A percentile compares a stretch with the other conserved stretches of the same genome.
Evolutionary conservation across 768 basidiomycete species (phyloP).

Genomic region (Clitopilus passeckerianus): DNA sequence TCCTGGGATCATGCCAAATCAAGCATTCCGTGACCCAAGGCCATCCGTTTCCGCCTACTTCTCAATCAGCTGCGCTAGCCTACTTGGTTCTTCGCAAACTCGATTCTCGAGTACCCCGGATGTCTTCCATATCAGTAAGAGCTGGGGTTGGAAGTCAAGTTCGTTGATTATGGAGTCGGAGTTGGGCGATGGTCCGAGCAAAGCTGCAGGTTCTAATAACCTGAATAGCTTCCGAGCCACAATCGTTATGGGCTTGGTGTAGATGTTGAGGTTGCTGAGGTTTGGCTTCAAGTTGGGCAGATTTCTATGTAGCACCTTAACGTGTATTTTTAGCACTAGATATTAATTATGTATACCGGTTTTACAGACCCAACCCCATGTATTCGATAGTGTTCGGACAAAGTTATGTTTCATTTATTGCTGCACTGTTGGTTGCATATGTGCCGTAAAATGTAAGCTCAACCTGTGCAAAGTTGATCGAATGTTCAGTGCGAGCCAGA

Average conservation of each 20-base stretch:
- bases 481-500: no score
- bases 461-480: no score
- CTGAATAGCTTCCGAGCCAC: slow-evolving; percentile 53
- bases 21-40: slow-evolving; percentile 76
- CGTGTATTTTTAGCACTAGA: slow-evolving; percentile 7
- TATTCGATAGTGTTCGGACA: no score
- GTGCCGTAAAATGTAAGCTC: no score
- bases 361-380: no score
- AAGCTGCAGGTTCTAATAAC: not conserved
- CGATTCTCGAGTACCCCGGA: slow-evolving; percentile 86
- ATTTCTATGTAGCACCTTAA: slow-evolving; percentile 7
- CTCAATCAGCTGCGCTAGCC: slow-evolving; percentile 74
- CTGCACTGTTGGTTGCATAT: no score
- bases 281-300: not conserved
- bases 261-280: slow-evolving; percentile 1
- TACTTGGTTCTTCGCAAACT: slow-evolving; percentile 77
- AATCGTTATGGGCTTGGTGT: slow-evolving; percentile 74
- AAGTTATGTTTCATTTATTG: no score
- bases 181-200: slow-evolving; percentile 24
- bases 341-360: no score
- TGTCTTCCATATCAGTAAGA: slow-evolving; percentile 77
- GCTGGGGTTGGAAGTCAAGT: slow-evolving; percentile 89
- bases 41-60: slow-evolving; percentile 75
- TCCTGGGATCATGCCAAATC: slow-evolving; percentile 43
- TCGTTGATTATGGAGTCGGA: slow-evolving; percentile 43